Percentiles rank a stretch among this genome's conserved stretches.
Conservation (phyloP, 108 stramenopile genomes). For the Cyclotella kingstonii region DNA sequence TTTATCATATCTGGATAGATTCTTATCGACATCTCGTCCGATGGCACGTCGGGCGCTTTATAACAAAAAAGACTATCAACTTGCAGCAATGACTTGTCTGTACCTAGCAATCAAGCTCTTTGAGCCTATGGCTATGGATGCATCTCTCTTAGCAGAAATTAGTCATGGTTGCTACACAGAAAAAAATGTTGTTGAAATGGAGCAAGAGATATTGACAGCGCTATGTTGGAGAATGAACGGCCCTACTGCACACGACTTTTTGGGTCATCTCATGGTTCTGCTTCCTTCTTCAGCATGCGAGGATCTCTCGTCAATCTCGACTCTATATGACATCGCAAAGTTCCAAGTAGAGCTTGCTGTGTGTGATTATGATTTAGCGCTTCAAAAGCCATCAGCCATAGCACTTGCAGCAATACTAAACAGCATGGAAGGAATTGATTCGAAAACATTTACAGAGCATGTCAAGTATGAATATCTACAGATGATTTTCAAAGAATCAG, state of each 20-base stretch:
- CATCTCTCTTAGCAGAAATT: constrained; percentile 53
- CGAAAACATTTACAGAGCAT: constrained; percentile 4
- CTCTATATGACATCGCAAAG: constrained; percentile 26
- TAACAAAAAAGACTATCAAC: constrained; percentile 72
- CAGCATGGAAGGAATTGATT: constrained; percentile 29
- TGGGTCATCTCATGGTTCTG: constrained; percentile 29
- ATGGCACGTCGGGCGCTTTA: constrained; percentile 48
- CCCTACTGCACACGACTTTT: constrained; percentile 33
- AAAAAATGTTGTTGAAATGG: constrained; percentile 55
- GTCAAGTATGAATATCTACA: constrained; percentile 10
- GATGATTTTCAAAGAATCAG: constrained; percentile 1
- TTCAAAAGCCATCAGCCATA: constrained; percentile 16
- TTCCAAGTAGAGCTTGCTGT: constrained; percentile 45
- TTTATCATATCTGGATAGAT: constrained; percentile 81
- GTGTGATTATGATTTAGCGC: constrained; percentile 14
- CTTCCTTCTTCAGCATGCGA: constrained; percentile 6
- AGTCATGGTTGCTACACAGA: constrained; percentile 53
- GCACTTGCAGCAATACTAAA: constrained; percentile 45
- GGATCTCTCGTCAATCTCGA: background rate
- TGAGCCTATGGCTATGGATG: constrained; percentile 63
- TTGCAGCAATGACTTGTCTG: constrained; percentile 78
- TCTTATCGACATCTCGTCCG: constrained; percentile 29
- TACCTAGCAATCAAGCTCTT: constrained; percentile 82
- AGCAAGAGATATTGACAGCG: constrained; percentile 38
- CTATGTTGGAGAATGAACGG: constrained; percentile 43